Conservation (phyloP, 805 yeast species). For the Candida oleophila region DNA sequence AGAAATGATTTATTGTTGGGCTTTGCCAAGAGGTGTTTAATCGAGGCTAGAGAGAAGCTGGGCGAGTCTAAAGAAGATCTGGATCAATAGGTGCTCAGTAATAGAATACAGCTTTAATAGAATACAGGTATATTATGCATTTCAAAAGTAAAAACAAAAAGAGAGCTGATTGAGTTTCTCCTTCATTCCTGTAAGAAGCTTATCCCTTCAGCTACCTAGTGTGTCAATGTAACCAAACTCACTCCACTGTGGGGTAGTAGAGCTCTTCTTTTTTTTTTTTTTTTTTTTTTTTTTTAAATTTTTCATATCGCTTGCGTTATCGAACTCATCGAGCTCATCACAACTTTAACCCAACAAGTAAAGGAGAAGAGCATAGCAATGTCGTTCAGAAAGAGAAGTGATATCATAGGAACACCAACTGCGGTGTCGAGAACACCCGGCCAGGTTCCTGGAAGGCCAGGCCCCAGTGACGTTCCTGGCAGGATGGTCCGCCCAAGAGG, state of each 20-base stretch:
- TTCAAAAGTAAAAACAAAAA: too few species aligned
- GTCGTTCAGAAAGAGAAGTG: slow-evolving; percentile 46
- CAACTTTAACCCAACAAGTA: too few species aligned
- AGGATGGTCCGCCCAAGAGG: slow-evolving; percentile 3
- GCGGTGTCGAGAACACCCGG: slow-evolving; percentile 4
- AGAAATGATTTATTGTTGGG: slow-evolving; percentile 31
- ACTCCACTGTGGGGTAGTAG: too few species aligned
- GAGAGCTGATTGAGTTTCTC: too few species aligned
- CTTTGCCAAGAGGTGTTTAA: neutral
- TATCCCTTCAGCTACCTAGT: too few species aligned
- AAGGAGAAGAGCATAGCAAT: slow-evolving; percentile 15
- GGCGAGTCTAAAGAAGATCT: neutral
- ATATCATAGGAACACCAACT: slow-evolving; percentile 25
- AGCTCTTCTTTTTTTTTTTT: too few species aligned
- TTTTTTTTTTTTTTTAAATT: too few species aligned
- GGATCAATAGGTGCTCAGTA: neutral
- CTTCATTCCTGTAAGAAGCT: too few species aligned
- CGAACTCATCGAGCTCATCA: too few species aligned
- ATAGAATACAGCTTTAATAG: neutral
- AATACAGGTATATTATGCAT: too few species aligned
- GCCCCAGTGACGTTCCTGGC: neutral
- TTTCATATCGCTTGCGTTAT: too few species aligned
- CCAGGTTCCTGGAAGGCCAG: slow-evolving; percentile 7
- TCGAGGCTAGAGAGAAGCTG: neutral
- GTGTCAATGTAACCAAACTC: too few species aligned